A percentile compares a stretch with the other conserved stretches of the same genome.
phyloP scores from a whole-genome alignment of 75 land plant genomes.

The Azolla pinnata region DNA sequence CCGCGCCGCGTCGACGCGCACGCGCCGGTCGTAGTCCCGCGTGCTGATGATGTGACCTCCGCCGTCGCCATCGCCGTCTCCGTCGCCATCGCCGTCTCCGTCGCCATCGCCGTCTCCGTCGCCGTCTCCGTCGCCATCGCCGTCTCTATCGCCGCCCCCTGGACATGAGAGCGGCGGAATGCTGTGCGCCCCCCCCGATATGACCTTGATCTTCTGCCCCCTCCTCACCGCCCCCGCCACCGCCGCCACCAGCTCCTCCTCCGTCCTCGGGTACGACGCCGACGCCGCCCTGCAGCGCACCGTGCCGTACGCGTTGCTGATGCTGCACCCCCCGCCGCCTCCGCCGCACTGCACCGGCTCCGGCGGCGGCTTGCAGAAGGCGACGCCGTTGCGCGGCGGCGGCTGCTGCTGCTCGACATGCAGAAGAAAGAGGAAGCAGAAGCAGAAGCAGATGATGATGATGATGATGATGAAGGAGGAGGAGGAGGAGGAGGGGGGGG shows the following conservation, averaged over 20 bases:
- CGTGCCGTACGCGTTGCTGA: conserved; percentile 23
- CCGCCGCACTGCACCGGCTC: conserved; percentile 11
- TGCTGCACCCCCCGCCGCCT: conserved; percentile 14
- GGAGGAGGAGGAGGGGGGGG: too few species aligned
- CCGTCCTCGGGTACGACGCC: conserved; percentile 22
- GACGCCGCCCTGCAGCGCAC: conserved; percentile 15
- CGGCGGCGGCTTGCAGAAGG: too few species aligned
- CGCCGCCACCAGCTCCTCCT: conserved; percentile 24
- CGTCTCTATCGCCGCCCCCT: conserved; percentile 17
- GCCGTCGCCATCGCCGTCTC: too few species aligned
- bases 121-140: too few species aligned
- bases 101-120: too few species aligned
- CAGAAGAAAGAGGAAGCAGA: too few species aligned
- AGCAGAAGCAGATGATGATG: too few species aligned
- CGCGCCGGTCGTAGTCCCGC: conserved; percentile 11
- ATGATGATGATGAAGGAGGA: too few species aligned
- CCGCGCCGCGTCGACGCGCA: too few species aligned
- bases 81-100: too few species aligned
- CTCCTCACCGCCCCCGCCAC: conserved; percentile 22
- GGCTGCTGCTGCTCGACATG: too few species aligned
- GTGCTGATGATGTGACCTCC: conserved; percentile 33
- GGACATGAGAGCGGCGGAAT: conserved; percentile 25
- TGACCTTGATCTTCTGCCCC: conserved; percentile 30
- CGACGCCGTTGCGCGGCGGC: too few species aligned
- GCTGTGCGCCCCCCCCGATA: conserved; percentile 18